These are phyloP conservation scores for Auricularia cornea DNA, from an alignment of 768 basidiomycete genomes.

Conservation along the genomic window DNA sequence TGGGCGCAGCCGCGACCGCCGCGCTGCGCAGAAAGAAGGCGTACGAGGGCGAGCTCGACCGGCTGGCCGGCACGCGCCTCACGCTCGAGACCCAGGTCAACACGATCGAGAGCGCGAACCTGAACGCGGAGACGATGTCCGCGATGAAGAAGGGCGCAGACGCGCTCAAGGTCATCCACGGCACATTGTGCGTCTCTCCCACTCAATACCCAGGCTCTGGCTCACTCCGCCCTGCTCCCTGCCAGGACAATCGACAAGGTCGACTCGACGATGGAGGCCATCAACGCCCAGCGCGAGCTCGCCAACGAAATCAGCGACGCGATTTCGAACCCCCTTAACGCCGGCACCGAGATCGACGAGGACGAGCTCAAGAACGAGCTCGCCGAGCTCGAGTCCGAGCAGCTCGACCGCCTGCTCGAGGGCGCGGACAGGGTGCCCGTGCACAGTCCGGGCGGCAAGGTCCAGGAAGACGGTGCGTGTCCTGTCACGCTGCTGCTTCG, in stretches of 20 bases:
- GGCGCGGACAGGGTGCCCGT: slow-evolving; percentile 86
- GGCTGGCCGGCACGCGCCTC: slow-evolving; percentile 73
- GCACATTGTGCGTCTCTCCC: slow-evolving; percentile 51
- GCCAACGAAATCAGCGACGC: slow-evolving; percentile 88
- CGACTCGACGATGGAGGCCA: slow-evolving; percentile 77
- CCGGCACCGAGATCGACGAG: slow-evolving; percentile 63
- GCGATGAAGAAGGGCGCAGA: slow-evolving; percentile 95
- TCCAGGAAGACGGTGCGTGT: slow-evolving; percentile 34
- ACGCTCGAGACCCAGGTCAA: slow-evolving; percentile 96
- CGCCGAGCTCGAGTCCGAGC: slow-evolving; percentile 80
- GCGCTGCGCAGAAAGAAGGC: slow-evolving; percentile 92
- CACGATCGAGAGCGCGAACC: slow-evolving; percentile 93
- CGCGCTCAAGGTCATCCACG: slow-evolving; percentile 84
- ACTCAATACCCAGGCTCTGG: not conserved
- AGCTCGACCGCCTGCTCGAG: slow-evolving; percentile 73
- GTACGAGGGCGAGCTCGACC: slow-evolving; percentile 77
- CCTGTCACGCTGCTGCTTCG: not conserved
- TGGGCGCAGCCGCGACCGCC: slow-evolving; percentile 62
- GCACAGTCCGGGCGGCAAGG: slow-evolving; percentile 60
- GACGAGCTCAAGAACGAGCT: slow-evolving; percentile 73
- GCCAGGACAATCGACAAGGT: slow-evolving; percentile 84
- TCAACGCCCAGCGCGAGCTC: slow-evolving; percentile 85
- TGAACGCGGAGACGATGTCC: slow-evolving; percentile 94
- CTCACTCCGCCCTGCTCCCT: not conserved
- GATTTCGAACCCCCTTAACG: slow-evolving; percentile 63